A percentile compares a stretch with the other conserved stretches of the same genome.
These are phyloP conservation scores for Blastobotrys buckinghamii DNA, from an alignment of 1,139 yeast genomes.

Conservation along the genomic window DNA sequence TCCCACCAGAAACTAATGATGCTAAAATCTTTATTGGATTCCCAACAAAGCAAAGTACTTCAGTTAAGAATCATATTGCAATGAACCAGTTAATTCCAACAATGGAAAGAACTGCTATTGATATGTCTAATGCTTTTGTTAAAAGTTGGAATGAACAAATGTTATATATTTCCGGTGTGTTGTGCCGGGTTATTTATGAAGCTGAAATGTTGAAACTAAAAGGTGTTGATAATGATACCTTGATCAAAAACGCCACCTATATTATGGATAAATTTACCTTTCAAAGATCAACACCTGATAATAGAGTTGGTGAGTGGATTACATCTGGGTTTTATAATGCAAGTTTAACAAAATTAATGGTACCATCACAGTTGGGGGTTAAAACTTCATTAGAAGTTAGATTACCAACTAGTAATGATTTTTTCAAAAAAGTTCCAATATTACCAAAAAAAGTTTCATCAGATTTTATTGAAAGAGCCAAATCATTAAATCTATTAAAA, in stretches of 20 bases:
- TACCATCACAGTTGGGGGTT: slow-evolving; percentile 34
- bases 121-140: slow-evolving; percentile 38
- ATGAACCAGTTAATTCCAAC: slow-evolving; percentile 39
- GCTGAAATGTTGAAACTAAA: slow-evolving; percentile 27
- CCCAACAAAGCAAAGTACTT: slow-evolving; percentile 40
- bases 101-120: slow-evolving; percentile 41
- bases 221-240: slow-evolving; percentile 3
- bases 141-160: slow-evolving; percentile 39
- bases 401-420: slow-evolving; percentile 19
- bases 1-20: slow-evolving; percentile 33
- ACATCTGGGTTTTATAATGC: slow-evolving; percentile 35
- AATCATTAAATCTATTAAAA: slow-evolving; percentile 23
- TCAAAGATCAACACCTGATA: slow-evolving; percentile 35
- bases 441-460: slow-evolving; percentile 24
- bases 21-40: slow-evolving; percentile 40
- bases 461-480: slow-evolving; percentile 29
- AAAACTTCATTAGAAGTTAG: slow-evolving; percentile 30
- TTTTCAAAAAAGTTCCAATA: slow-evolving; percentile 30
- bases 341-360: slow-evolving; percentile 22
- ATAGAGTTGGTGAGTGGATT: slow-evolving; percentile 32
- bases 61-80: slow-evolving; percentile 35
- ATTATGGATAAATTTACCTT: slow-evolving; percentile 31
- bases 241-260: slow-evolving; percentile 23
- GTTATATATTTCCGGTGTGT: slow-evolving; percentile 36
- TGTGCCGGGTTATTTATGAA: slow-evolving; percentile 35